Evolutionary conservation across 345 rosid species (phyloP), one percentile per base, ranked within the genome.

Genomic region (Populus ilicifolia): DNA sequence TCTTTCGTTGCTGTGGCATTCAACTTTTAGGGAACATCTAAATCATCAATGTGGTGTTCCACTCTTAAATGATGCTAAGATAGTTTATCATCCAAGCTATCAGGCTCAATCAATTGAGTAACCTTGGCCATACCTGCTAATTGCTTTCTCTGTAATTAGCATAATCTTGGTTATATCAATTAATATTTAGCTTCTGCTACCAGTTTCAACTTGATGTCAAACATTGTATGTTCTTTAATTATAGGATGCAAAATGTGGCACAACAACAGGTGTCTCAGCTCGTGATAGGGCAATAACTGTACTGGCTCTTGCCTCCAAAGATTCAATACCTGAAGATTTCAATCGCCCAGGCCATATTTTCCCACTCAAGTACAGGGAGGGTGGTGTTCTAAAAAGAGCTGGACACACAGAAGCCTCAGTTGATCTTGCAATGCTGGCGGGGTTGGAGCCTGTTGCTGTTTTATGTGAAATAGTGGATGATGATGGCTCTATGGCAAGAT

Each of bases 281-380:
- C 79, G 16, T n/a, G 84, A 81, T 30, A 69, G 84, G 59, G 81
- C 84, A 69, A 54, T 67, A 48, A 81, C 81, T 12, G 72, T 70
- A 13, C 36, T 77, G 69, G 79, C 84, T 69, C 81, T 81, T 38
- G 81, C 81, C n/a, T 73, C 75, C 20, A 50, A 46, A 74, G 76
- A 81, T 62, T 81, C 84, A 63, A 78, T 65, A 33, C 81, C 84
- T 7, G 64, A 69, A 70, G 84, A 78, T 70, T 81, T 81, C 44
- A 81, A 81, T 48, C 81, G 84, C n/a, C 84, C 84, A 2, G 84
- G 81, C 43, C 84, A 81, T 65, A 78, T 81, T 65, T 81, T 81
- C 67, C 84, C 84, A 17, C 79, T 81, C 8, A 81, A 73, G 67
- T 81, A 81, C 61, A 70, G 84, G 75, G 79, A 81, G 62, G 84